These are phyloP conservation scores for Penicillium sp. DNA, from an alignment of 2,329 filamentous ascomycete species.

Conservation along the genomic window DNA sequence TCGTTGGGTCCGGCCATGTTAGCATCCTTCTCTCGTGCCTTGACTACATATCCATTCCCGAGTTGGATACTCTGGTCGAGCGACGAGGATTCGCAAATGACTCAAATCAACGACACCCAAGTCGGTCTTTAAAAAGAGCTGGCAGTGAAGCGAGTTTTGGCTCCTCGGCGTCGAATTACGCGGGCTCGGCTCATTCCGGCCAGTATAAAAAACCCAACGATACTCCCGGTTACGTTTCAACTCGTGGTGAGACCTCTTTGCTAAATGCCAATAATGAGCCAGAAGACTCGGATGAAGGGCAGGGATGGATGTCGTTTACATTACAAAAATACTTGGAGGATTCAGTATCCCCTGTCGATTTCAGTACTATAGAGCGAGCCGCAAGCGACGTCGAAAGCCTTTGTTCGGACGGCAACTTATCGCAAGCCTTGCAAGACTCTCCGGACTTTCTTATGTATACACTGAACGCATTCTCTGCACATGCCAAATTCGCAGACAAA, in stretches of 20 bases:
- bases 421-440: neutral
- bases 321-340: neutral
- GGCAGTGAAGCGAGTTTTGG: neutral
- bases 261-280: too few species aligned
- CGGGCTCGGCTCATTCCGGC: neutral
- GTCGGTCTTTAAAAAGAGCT: neutral
- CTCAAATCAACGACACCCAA: too few species aligned
- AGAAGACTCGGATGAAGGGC: too few species aligned
- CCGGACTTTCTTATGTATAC: neutral
- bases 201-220: neutral
- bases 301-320: neutral
- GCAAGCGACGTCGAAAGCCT: neutral
- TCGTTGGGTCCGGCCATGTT: neutral
- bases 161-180: neutral
- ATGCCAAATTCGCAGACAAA: neutral
- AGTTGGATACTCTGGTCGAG: neutral
- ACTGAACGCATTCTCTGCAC: neutral
- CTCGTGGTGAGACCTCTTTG: too few species aligned
- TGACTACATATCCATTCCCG: neutral
- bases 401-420: neutral
- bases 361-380: neutral
- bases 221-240: too few species aligned
- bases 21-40: neutral
- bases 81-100: neutral
- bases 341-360: neutral